These are phyloP conservation scores for Aethionema arabicum DNA, from an alignment of 345 rosid species.

Conservation along the genomic window DNA sequence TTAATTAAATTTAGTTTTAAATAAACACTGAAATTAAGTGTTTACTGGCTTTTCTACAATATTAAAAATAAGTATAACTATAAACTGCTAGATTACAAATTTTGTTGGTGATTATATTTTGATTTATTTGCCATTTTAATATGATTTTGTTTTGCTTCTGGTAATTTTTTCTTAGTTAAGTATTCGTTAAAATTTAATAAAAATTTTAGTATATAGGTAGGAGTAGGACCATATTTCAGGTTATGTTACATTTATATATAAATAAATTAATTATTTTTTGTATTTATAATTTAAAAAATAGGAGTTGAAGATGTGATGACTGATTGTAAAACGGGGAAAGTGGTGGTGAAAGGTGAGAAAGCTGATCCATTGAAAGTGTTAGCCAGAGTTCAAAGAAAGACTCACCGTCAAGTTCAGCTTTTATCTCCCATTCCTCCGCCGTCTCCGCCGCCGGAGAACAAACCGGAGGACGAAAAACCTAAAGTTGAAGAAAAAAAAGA, in stretches of 20 bases:
- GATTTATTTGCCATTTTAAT: not conserved
- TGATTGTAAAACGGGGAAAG: constrained; percentile 76
- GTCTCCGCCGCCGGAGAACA: constrained; percentile 58
- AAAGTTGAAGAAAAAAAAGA: constrained; percentile 70
- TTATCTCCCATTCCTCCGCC: constrained; percentile 90
- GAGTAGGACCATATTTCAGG: constrained; percentile 32
- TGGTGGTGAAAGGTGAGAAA: constrained; percentile 94
- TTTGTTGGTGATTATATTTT: too few relatives aligned
- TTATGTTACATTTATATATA: constrained; percentile 6
- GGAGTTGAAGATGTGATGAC: constrained; percentile 93
- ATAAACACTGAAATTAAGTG: too few relatives aligned
- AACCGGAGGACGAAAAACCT: constrained; percentile 54
- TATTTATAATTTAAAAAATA: constrained; percentile 26
- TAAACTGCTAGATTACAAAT: too few relatives aligned
- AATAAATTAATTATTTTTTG: not conserved
- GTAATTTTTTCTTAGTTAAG: constrained; percentile 19
- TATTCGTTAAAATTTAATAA: not conserved
- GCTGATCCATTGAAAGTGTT: constrained; percentile 91
- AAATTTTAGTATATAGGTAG: constrained; percentile 13
- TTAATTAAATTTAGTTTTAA: too few relatives aligned
- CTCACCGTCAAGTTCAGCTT: constrained; percentile 79
- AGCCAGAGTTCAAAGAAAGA: constrained; percentile 79
- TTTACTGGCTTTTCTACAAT: too few relatives aligned
- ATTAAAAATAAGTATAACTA: too few relatives aligned
- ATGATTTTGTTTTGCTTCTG: constrained; percentile 20